Evolutionary conservation across 352 stramenopile genomes (phyloP).

Genomic region (Phytopythium kandeliae): DNA sequence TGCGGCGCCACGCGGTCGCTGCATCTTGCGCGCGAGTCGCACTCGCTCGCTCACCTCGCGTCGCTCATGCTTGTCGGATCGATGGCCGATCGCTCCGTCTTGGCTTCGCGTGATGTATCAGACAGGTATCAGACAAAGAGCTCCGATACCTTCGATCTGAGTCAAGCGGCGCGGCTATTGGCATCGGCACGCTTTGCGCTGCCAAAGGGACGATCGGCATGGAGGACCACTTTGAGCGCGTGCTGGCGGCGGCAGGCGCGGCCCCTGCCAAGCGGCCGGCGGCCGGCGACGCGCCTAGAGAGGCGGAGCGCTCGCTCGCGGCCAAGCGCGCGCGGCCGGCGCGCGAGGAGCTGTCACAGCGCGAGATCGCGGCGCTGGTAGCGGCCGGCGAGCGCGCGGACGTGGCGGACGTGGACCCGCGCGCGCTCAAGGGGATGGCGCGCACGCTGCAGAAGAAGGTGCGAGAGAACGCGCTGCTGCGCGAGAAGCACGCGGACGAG

Average conservation of each 20-base stretch:
- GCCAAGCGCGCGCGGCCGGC: slow-evolving; percentile 18
- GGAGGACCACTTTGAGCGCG: slow-evolving; percentile 61
- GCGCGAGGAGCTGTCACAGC: slow-evolving; percentile 13
- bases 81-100: too few species aligned
- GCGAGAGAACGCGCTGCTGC: slow-evolving; percentile 69
- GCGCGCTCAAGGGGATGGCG: slow-evolving; percentile 65
- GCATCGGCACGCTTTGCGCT: too few species aligned
- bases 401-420: slow-evolving; percentile 54
- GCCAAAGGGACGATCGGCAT: too few species aligned
- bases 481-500: slow-evolving; percentile 72
- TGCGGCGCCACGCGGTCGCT: too few species aligned
- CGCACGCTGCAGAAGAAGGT: slow-evolving; percentile 66
- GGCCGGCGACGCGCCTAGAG: neutral
- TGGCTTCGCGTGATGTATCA: too few species aligned
- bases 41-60: too few species aligned
- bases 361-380: slow-evolving; percentile 39
- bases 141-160: too few species aligned
- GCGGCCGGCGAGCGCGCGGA: slow-evolving; percentile 36
- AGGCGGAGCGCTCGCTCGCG: neutral
- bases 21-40: too few species aligned
- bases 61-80: too few species aligned
- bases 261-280: slow-evolving; percentile 18
- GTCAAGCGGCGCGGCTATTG: too few species aligned
- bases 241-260: slow-evolving; percentile 27
- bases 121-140: too few species aligned